These are phyloP conservation scores for Lepidium africanum DNA, from an alignment of 345 rosid genomes.

Conservation along the genomic window DNA sequence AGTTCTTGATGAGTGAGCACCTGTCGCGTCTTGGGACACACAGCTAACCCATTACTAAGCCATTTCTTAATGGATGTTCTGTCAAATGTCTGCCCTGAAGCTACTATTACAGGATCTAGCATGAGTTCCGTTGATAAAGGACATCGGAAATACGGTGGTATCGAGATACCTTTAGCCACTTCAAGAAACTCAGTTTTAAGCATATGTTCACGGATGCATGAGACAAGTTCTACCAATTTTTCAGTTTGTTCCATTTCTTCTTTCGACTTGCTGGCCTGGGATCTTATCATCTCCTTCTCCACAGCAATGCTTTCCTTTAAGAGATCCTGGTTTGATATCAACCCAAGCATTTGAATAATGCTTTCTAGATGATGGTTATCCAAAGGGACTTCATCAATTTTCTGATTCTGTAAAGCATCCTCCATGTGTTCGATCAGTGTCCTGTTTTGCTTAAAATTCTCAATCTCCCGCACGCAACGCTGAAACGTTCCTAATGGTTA, in stretches of 20 bases:
- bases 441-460: conserved; percentile 37
- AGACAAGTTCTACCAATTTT: conserved; percentile 46
- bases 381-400: conserved; percentile 41
- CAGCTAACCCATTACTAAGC: conserved; percentile 67
- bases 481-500: conserved; percentile 34
- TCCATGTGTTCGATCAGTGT: conserved; percentile 38
- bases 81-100: conserved; percentile 95
- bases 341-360: conserved; percentile 47
- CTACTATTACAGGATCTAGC: conserved; percentile 88
- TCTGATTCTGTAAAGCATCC: conserved; percentile 41
- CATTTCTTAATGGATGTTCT: conserved; percentile 79
- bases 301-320: conserved; percentile 74
- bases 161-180: conserved; percentile 45
- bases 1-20: conserved; percentile 61
- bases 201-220: conserved; percentile 59
- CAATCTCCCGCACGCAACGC: conserved; percentile 61
- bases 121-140: conserved; percentile 87
- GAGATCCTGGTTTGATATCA: conserved; percentile 60
- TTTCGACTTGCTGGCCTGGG: conserved; percentile 29
- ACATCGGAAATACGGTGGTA: conserved; percentile 79
- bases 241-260: conserved; percentile 37
- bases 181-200: conserved; percentile 49
- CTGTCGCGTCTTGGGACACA: conserved; percentile 84
- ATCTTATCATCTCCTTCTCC: conserved; percentile 62
- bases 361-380: conserved; percentile 37